Percentiles rank a stretch among this genome's conserved stretches.
phyloP scores from a whole-genome alignment of 163 green algal species.

The Chlamydomonas reinhardtii region DNA sequence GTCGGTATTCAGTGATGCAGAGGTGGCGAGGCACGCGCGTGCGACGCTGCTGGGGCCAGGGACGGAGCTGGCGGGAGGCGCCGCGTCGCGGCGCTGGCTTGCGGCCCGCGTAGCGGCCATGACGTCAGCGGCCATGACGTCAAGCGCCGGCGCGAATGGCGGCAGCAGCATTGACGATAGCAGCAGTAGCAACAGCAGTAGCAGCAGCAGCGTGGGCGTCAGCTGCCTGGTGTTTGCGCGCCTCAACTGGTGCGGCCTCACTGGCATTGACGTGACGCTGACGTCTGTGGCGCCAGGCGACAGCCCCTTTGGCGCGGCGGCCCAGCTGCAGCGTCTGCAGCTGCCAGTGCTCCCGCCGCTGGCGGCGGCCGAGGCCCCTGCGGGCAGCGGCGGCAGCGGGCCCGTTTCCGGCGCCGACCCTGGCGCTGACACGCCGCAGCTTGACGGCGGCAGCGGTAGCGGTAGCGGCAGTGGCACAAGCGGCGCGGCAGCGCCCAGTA shows the following conservation, averaged over 20 bases:
- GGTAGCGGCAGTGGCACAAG: no score
- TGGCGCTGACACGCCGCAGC: no score
- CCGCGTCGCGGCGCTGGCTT: background rate
- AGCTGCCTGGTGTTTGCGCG: background rate
- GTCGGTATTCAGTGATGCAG: background rate
- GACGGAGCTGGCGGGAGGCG: slow-evolving; percentile 9
- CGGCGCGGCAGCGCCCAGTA: no score
- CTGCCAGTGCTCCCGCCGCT: slow-evolving; percentile 12
- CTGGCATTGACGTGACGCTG: slow-evolving; percentile 1
- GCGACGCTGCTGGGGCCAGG: background rate
- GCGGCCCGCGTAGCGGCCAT: background rate
- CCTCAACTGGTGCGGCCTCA: background rate
- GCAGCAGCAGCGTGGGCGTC: background rate
- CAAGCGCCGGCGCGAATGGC: no score
- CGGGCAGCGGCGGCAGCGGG: no score
- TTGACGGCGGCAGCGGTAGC: no score
- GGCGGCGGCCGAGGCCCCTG: background rate
- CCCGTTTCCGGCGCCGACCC: no score
- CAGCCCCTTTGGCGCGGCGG: background rate
- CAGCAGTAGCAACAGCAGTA: no score
- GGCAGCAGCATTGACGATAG: no score
- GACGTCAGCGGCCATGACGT: background rate
- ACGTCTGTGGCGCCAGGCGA: background rate
- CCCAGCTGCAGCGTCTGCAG: background rate
- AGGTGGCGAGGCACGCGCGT: background rate